A percentile compares a stretch with the other conserved stretches of the same genome.
Conservation (phyloP, 2,329 filamentous ascomycete species). For the Fulvia fulva region DNA sequence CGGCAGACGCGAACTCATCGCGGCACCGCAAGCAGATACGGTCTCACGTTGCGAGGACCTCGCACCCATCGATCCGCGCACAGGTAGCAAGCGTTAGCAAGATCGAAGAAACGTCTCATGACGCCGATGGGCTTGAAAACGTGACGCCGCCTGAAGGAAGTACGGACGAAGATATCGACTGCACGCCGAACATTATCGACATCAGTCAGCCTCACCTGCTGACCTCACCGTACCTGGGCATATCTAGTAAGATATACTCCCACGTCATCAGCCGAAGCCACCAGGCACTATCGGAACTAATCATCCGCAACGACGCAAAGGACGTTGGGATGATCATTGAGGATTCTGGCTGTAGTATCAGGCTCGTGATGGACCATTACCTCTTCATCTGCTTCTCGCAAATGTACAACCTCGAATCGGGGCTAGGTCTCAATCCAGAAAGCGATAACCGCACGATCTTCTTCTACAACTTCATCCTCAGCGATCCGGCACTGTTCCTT, state of each 20-base stretch:
- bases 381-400: not conserved
- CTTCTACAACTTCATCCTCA: not conserved
- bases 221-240: not conserved
- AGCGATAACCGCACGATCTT: not conserved
- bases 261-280: not conserved
- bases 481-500: not conserved
- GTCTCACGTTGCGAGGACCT: not conserved
- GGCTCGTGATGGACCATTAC: constrained; percentile 1
- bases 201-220: not conserved
- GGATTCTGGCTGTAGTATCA: not conserved
- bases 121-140: not conserved
- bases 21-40: not conserved
- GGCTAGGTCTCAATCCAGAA: not conserved
- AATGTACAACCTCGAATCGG: not conserved
- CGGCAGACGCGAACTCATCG: not conserved
- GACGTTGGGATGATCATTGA: not conserved
- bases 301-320: not conserved
- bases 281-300: not conserved
- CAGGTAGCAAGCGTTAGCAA: not conserved
- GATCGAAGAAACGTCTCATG: not conserved
- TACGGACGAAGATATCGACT: not conserved
- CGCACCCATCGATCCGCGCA: not conserved
- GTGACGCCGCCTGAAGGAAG: not conserved
- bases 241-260: not conserved
- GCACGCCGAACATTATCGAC: not conserved